These are phyloP conservation scores for Neurospora sp. DNA, from an alignment of 495 filamentous ascomycete species.

Conservation along the genomic window DNA sequence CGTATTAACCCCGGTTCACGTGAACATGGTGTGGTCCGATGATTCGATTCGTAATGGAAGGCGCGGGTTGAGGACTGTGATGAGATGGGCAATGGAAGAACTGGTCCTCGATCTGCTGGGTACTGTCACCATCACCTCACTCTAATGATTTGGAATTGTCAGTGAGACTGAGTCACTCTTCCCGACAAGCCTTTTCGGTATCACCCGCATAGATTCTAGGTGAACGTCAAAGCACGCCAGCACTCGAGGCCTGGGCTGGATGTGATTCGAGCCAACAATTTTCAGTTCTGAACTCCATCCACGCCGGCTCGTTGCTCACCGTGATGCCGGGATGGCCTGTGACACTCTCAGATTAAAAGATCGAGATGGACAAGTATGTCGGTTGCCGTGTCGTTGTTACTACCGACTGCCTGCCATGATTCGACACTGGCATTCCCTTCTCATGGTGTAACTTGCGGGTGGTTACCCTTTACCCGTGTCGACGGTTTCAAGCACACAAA, in stretches of 20 bases:
- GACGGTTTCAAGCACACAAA: background rate
- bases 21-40: background rate
- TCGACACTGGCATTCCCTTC: background rate
- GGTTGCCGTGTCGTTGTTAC: background rate
- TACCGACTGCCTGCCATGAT: background rate
- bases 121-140: background rate
- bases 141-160: background rate
- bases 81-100: background rate
- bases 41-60: background rate
- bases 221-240: background rate
- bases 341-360: background rate
- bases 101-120: background rate
- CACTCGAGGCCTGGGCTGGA: background rate
- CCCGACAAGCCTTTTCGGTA: background rate
- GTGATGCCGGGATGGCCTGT: background rate
- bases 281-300: background rate
- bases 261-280: background rate
- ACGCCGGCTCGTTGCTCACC: background rate
- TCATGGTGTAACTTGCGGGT: background rate
- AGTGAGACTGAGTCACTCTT: background rate
- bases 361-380: background rate
- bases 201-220: background rate
- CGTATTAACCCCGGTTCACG: background rate
- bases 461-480: background rate
- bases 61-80: background rate